These are phyloP conservation scores for Pseudogymnoascus destructans DNA, from an alignment of 2,329 filamentous ascomycete species.

Conservation along the genomic window DNA sequence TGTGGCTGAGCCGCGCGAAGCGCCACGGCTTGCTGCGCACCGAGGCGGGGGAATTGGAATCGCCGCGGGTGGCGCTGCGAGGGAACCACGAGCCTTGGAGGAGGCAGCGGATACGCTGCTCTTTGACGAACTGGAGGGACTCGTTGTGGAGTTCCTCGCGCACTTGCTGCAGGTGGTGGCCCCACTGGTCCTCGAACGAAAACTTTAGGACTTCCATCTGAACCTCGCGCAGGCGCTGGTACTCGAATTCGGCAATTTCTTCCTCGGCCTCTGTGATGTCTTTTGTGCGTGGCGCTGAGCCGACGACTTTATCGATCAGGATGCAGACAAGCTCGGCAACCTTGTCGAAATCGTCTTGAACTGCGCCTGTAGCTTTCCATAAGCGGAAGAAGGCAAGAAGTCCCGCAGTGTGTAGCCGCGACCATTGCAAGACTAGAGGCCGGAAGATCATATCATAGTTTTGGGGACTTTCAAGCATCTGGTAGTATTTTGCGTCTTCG, in stretches of 20 bases:
- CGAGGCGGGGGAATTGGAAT: constrained; percentile 26
- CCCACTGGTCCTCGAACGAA: constrained; percentile 91
- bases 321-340: constrained; percentile 85
- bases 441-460: constrained; percentile 79
- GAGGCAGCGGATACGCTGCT: constrained; percentile 84
- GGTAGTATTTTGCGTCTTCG: constrained; percentile 64
- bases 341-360: constrained; percentile 81
- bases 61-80: constrained; percentile 30
- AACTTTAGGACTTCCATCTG: constrained; percentile 90
- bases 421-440: constrained; percentile 86
- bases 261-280: constrained; percentile 82
- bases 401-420: constrained; percentile 71
- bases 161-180: constrained; percentile 76
- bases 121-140: constrained; percentile 89
- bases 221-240: constrained; percentile 61
- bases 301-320: constrained; percentile 77
- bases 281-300: constrained; percentile 66
- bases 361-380: constrained; percentile 83
- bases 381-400: constrained; percentile 79
- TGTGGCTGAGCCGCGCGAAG: constrained; percentile 80
- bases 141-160: constrained; percentile 84
- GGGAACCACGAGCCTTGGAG: constrained; percentile 82
- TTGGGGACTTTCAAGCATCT: constrained; percentile 58
- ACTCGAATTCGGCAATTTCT: constrained; percentile 74
- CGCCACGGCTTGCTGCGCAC: constrained; percentile 45